A percentile compares a stretch with the other conserved stretches of the same genome.
phyloP scores from a whole-genome alignment of 176 grass and related monocot genomes.

The Carex pumila region DNA sequence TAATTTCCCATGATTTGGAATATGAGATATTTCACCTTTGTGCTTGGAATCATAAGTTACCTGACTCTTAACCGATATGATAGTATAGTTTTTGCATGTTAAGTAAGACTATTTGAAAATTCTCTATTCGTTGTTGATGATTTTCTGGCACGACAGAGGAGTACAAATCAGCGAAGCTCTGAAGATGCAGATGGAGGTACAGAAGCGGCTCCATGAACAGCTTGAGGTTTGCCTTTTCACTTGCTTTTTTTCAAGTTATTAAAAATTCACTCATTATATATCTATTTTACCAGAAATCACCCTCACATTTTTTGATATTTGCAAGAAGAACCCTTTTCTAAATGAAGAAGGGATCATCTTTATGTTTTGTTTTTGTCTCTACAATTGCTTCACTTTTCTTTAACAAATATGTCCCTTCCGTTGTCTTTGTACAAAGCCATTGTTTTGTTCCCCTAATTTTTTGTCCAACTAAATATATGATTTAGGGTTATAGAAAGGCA shows the following conservation, averaged over 20 bases:
- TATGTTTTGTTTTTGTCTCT: not conserved
- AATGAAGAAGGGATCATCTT: not conserved
- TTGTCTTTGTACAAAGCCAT: not conserved
- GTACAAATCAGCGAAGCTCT: slow-evolving; percentile 70
- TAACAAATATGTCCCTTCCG: not conserved
- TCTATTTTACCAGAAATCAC: not conserved
- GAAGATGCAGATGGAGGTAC: slow-evolving; percentile 99
- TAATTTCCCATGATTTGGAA: not conserved
- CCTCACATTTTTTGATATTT: not conserved
- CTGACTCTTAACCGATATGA: not conserved
- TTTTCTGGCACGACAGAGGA: slow-evolving; percentile 49
- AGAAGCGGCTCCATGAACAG: slow-evolving; percentile 91
- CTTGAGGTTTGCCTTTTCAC: slow-evolving; percentile 60
- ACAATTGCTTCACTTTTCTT: not conserved
- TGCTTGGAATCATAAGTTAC: not conserved
- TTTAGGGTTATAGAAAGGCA: not conserved
- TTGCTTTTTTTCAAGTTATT: not conserved
- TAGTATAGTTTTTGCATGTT: not conserved
- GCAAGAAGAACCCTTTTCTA: not conserved
- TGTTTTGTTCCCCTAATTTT: not conserved
- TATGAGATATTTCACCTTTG: not conserved
- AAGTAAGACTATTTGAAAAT: not conserved
- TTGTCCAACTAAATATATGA: not conserved
- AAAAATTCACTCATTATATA: not conserved
- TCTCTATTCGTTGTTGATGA: slow-evolving; percentile 10